phyloP scores from a whole-genome alignment of 2,329 filamentous ascomycete species.

The Ophiocordyceps unilateralis region DNA sequence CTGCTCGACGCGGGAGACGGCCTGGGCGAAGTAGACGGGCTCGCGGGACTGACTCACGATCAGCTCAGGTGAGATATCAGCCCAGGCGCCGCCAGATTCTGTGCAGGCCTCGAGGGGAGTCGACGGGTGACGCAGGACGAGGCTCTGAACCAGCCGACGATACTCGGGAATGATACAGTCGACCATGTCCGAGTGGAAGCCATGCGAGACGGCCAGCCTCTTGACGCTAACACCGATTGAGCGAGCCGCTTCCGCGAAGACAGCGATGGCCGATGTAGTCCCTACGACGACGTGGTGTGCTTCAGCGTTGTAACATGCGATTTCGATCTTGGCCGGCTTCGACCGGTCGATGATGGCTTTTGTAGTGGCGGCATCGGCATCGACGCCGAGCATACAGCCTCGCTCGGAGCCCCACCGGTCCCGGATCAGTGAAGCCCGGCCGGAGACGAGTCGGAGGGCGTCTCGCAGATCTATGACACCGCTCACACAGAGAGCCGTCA shows the following conservation, averaged over 20 bases:
- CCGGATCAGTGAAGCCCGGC: constrained; percentile 14
- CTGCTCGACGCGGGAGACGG: constrained; percentile 9
- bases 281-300: constrained; percentile 14
- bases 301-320: constrained; percentile 18
- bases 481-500: constrained; percentile 17
- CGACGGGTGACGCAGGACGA: constrained; percentile 1
- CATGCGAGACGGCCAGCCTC: constrained; percentile 2
- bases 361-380: neutral
- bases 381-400: constrained; percentile 13
- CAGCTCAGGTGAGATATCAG: constrained; percentile 2
- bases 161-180: constrained; percentile 3
- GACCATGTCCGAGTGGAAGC: constrained; percentile 3
- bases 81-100: constrained; percentile 4
- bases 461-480: constrained; percentile 14
- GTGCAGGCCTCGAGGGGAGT: constrained; percentile 4
- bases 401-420: constrained; percentile 15
- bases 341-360: neutral
- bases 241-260: neutral
- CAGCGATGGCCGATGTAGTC: constrained; percentile 6
- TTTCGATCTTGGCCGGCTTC: neutral
- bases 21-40: constrained; percentile 16
- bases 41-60: constrained; percentile 13
- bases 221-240: neutral
- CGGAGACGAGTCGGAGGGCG: constrained; percentile 12
- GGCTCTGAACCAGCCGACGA: neutral